Base-by-base conservation (phyloP, 2,329 filamentous ascomycete genomes). In the Corynespora cassiicola region DNA sequence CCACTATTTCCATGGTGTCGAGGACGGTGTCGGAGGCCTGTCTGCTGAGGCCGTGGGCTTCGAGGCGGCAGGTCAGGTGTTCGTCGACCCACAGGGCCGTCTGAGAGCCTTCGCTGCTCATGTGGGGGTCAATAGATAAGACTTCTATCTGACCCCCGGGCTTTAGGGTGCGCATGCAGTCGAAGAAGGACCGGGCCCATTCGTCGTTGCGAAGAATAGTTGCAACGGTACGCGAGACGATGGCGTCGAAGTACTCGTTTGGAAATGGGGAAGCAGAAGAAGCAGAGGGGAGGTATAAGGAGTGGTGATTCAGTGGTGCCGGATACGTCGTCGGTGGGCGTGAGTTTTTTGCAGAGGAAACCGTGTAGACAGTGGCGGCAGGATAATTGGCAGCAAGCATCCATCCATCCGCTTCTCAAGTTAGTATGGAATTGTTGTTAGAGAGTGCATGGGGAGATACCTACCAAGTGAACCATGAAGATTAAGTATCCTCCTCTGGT, bases 1-100 rank as follows among this genome's bases (percentile, higher is more conserved):
- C 55, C 12, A 60, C 56, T 16, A 58, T 58, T 30, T 58, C 56
- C 52, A 60, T 57, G 4, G 55, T 60, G 31, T 60, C 55, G 21
- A 60, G 51, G 8, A 60, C 50, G 12, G 48, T 58, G 36, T 60
- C 55, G 10, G 54, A 58, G 4, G 56, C 44, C 14, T 52, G 47
- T 28, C 45, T 56, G 45, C 54, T 56, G 31, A 57, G 33, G 20
- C 42, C 50, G 26, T 52, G 41, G 9, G 49, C 52, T 24, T 60
- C 55, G 3, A 60, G 42, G 19, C 52, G 40, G 33, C 39, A 39
- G 7, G 47, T 48, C n/a, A 60, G 17, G 15, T 56, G 35, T 16
- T 58, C 46, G n/a, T 60, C 52, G 25, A 58, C 55, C 56, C 56
- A 60, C 5, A 36, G 34, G 15, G 52, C 39, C 11, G 58, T 30